Evolutionary conservation across 768 basidiomycete species (phyloP), one percentile per base, ranked within the genome.

Genomic region (Daedaleopsis sinensis): DNA sequence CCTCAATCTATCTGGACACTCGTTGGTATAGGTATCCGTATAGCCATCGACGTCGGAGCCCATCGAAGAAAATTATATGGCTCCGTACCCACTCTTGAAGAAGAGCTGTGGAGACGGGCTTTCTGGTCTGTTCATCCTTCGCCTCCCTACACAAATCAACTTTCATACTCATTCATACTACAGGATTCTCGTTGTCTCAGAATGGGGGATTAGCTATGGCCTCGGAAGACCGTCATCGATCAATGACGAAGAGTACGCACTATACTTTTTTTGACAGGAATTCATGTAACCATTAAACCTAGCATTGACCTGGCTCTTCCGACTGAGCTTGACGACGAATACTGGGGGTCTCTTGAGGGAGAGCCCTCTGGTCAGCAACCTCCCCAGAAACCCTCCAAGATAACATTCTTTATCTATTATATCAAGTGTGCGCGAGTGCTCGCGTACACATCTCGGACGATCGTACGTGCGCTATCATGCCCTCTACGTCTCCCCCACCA

Each of bases 251-350:
- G 90, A 91, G 85, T 87, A 23, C 15, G 58, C 35, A 24, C 27
- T 55, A 32, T 4, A n/a, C 21, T 4, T 1, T 8, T 9, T 11
- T 38, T 8, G n/a, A 57, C 7, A n/a, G 24, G 27, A 43, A 23
- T n/a, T 37, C 13, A 24, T 23, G 6, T 39, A 19, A n/a, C 24
- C 21, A 10, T 38, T 8, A 13, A 16, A 16, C 11, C 37, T 46
- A 88, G 88, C 63, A 85, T 83, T 59, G 87, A 90, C 57, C 76
- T 84, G 18, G 86, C 85, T 21, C 76, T 80, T 13, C 87, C 88
- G 1, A 74, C 87, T 1, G 85, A 87, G 13, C 86, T 87, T 19
- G 88, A 90, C 57, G 89, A 90, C 67, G 86, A 89, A 52, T 88
- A 83, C 59, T 89, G 87, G 86, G 79, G 83, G 18, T 76, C 76